Conservation (phyloP, 2,329 filamentous ascomycete species). For the Ceratocystis huliohia region DNA sequence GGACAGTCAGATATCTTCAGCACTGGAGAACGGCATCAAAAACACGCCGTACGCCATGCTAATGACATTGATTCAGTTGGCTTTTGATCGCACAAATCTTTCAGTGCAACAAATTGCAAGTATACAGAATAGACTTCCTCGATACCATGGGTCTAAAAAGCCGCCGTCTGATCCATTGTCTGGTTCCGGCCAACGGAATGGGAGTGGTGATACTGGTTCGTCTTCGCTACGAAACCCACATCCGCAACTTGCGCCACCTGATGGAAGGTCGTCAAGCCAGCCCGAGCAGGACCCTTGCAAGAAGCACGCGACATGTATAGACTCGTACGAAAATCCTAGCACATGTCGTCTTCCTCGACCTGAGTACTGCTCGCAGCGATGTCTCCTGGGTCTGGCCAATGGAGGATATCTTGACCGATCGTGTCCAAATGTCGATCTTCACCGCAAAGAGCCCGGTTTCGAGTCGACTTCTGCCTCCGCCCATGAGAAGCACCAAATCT, state of each 20-base stretch:
- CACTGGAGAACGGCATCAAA: not conserved
- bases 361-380: not conserved
- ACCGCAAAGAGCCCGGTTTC: not conserved
- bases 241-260: not conserved
- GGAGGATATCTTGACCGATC: not conserved
- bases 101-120: not conserved
- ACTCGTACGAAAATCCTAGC: not conserved
- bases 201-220: not conserved
- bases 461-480: not conserved
- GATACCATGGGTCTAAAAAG: not conserved
- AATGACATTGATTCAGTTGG: not conserved
- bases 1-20: not conserved
- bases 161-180: not conserved
- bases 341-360: not conserved
- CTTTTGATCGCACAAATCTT: not conserved
- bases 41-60: not conserved
- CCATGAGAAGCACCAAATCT: not conserved
- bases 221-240: no score
- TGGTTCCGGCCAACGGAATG: not conserved
- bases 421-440: not conserved
- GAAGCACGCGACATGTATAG: not conserved
- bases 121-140: not conserved
- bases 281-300: not conserved
- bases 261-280: not conserved
- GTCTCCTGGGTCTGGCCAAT: not conserved